phyloP scores from a whole-genome alignment of 805 yeast genomes.

The Pichia nakasei region DNA sequence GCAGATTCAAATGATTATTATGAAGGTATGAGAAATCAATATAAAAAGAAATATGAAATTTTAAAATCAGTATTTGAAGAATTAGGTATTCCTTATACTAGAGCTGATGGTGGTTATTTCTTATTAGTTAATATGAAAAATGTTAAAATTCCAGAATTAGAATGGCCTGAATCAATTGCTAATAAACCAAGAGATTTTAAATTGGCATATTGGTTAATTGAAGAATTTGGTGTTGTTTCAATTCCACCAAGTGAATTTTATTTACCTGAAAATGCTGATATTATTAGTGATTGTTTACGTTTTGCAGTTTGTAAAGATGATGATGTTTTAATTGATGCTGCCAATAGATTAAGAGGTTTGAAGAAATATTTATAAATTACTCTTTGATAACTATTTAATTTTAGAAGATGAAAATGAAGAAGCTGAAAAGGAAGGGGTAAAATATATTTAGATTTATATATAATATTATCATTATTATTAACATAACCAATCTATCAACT shows the following conservation, averaged over 20 bases:
- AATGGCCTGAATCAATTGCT: conserved; percentile 53
- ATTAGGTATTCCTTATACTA: conserved; percentile 79
- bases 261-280: conserved; percentile 40
- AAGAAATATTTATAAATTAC: conserved; percentile 53
- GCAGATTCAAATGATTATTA: conserved; percentile 60
- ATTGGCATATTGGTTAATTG: conserved; percentile 86
- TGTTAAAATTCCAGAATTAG: conserved; percentile 64
- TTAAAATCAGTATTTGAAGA: conserved; percentile 77
- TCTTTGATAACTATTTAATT: too few species aligned
- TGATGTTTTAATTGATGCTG: conserved; percentile 71
- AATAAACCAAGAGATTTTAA: conserved; percentile 76
- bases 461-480: neutral
- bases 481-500: conserved; percentile 12
- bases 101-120: conserved; percentile 91
- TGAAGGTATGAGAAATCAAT: conserved; percentile 56
- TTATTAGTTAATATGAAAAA: conserved; percentile 80
- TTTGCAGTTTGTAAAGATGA: conserved; percentile 97
- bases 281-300: conserved; percentile 52
- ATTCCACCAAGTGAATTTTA: conserved; percentile 97
- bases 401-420: too few species aligned
- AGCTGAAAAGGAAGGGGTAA: too few species aligned
- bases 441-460: neutral
- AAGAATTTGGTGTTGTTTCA: conserved; percentile 88
- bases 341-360: conserved; percentile 58
- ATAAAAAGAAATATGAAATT: conserved; percentile 61